Percentiles rank a stretch among this genome's conserved stretches.
Conservation (phyloP, 495 filamentous ascomycete species). For the Neurospora sp. region DNA sequence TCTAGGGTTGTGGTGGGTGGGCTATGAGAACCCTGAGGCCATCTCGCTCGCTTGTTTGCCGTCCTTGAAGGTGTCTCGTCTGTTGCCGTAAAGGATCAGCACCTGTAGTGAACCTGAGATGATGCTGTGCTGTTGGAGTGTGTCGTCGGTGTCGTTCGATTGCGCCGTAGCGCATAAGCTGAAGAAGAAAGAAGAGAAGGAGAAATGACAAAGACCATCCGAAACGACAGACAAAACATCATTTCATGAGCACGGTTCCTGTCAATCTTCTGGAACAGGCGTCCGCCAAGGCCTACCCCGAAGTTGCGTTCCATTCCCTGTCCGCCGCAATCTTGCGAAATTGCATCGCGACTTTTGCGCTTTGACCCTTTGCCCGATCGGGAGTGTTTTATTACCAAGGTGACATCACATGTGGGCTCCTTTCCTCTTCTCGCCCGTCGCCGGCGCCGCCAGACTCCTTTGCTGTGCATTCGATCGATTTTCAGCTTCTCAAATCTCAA, state of each 20-base stretch:
- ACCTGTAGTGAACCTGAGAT: neutral
- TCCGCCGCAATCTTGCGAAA: slow-evolving; percentile 20
- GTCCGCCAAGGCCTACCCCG: slow-evolving; percentile 3
- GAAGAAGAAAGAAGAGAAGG: slow-evolving; percentile 2
- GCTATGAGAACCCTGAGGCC: slow-evolving; percentile 13
- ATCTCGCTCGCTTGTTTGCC: slow-evolving; percentile 10
- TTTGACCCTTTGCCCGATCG: slow-evolving; percentile 11
- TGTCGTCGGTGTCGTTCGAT: neutral
- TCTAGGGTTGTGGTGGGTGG: slow-evolving; percentile 1
- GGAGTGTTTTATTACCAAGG: neutral
- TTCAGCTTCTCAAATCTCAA: neutral
- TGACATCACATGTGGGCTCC: neutral
- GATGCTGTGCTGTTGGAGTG: neutral
- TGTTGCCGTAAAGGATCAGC: neutral
- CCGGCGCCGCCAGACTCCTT: neutral
- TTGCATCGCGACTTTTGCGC: slow-evolving; percentile 13
- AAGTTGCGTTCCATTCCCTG: slow-evolving; percentile 15
- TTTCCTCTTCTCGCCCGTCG: neutral
- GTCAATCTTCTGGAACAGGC: neutral
- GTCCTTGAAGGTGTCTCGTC: neutral
- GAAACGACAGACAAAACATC: neutral
- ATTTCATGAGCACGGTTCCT: neutral
- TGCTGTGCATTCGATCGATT: neutral
- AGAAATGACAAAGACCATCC: neutral
- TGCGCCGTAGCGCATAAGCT: slow-evolving; percentile 9